phyloP scores from a whole-genome alignment of 441 rosid species.

The Viola pubescens region DNA sequence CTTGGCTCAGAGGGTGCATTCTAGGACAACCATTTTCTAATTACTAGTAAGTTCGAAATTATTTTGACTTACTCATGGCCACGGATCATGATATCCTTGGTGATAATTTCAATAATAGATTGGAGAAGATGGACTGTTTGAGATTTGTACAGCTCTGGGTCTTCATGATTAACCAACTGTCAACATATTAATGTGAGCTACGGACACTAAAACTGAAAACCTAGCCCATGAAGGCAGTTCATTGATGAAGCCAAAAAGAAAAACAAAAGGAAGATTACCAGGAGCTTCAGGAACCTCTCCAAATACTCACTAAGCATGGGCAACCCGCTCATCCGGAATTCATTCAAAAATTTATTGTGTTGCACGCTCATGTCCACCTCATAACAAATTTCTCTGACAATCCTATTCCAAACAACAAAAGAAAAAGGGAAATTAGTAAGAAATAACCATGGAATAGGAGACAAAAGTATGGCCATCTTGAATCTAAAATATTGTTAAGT shows the following conservation, averaged over 20 bases:
- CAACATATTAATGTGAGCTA: constrained; percentile 21
- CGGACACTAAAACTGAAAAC: constrained; percentile 3
- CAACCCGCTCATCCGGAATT: constrained; percentile 69
- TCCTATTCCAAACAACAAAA: constrained; percentile 33
- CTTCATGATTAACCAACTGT: constrained; percentile 47
- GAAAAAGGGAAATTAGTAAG: neutral
- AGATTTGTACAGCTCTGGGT: constrained; percentile 38
- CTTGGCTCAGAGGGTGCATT: constrained; percentile 7
- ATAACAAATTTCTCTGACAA: constrained; percentile 41
- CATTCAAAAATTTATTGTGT: constrained; percentile 40
- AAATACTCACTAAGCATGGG: constrained; percentile 67
- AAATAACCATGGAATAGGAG: no score
- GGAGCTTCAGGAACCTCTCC: constrained; percentile 63
- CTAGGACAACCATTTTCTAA: constrained; percentile 5
- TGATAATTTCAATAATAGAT: constrained; percentile 83
- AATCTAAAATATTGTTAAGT: neutral
- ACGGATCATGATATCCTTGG: constrained; percentile 61
- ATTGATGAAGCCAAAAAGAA: constrained; percentile 6
- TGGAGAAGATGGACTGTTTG: constrained; percentile 87
- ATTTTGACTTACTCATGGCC: constrained; percentile 66
- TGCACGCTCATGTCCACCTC: constrained; percentile 47
- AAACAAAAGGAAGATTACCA: constrained; percentile 44
- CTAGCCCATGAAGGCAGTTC: constrained; percentile 1
- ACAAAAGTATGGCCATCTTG: neutral
- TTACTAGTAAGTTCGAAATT: constrained; percentile 4